Conservation (phyloP, 140 eudicot species). For the Cichorium intybus region DNA sequence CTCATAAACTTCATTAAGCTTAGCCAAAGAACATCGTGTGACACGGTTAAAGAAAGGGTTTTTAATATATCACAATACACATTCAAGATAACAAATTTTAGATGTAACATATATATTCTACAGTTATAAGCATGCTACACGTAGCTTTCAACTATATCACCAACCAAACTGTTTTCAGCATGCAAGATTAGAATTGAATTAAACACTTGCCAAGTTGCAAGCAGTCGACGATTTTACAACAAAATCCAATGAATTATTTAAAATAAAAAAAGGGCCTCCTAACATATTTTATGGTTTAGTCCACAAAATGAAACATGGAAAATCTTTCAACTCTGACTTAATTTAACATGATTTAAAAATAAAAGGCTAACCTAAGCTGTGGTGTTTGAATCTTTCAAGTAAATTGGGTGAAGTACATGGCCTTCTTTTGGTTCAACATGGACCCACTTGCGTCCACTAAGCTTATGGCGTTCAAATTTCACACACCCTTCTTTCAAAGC, state of each 20-base stretch:
- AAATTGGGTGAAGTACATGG: conserved; percentile 68
- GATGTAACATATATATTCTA: no score
- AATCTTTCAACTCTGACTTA: not conserved
- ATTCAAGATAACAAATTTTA: no score
- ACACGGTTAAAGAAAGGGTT: no score
- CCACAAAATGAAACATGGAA: conserved; percentile 10
- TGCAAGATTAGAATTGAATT: not conserved
- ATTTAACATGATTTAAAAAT: not conserved
- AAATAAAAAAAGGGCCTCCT: not conserved
- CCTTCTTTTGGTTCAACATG: conserved; percentile 95
- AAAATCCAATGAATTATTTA: not conserved
- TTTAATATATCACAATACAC: no score
- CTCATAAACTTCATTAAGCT: no score
- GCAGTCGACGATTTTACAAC: not conserved
- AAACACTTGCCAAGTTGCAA: conserved; percentile 6
- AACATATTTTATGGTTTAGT: not conserved
- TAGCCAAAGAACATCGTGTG: no score
- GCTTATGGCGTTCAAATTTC: conserved; percentile 79
- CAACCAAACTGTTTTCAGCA: not conserved
- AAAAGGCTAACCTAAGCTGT: conserved; percentile 27
- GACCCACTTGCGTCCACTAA: conserved; percentile 91
- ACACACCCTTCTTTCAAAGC: conserved; percentile 89
- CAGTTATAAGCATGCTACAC: no score
- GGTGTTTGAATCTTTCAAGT: conserved; percentile 37
- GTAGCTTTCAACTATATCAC: not conserved